Evolutionary conservation across 2,329 filamentous ascomycete genomes (phyloP).

Genomic region (Ophiostoma piceae): DNA sequence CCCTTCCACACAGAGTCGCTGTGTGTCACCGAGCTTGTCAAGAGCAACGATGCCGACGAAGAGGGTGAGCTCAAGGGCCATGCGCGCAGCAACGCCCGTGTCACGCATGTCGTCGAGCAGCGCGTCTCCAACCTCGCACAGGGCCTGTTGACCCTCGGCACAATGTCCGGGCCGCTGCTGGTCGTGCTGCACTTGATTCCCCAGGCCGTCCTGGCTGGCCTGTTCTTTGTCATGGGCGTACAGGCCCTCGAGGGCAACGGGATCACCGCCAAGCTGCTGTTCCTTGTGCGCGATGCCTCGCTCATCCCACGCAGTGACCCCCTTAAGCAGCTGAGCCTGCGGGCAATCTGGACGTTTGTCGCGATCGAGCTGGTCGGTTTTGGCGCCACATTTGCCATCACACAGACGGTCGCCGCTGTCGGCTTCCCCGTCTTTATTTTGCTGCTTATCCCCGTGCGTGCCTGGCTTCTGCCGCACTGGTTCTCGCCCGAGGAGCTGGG

Average conservation of each 20-base stretch:
- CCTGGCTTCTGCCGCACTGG: slow-evolving; percentile 56
- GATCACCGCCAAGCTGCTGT: slow-evolving; percentile 69
- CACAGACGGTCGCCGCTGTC: slow-evolving; percentile 73
- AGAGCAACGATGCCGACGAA: slow-evolving; percentile 40
- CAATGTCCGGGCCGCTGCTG: slow-evolving; percentile 71
- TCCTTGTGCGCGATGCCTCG: slow-evolving; percentile 58
- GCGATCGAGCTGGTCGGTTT: slow-evolving; percentile 64
- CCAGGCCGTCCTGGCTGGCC: slow-evolving; percentile 70
- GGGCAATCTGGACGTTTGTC: slow-evolving; percentile 65
- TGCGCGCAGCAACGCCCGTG: slow-evolving; percentile 35
- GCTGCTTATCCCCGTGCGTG: slow-evolving; percentile 60
- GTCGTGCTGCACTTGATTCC: slow-evolving; percentile 71
- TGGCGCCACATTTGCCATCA: slow-evolving; percentile 74
- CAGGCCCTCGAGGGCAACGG: slow-evolving; percentile 72
- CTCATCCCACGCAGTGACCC: slow-evolving; percentile 58
- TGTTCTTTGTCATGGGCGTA: slow-evolving; percentile 82
- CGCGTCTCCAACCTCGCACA: slow-evolving; percentile 73
- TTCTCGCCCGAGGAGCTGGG: slow-evolving; percentile 57
- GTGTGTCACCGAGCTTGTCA: slow-evolving; percentile 59
- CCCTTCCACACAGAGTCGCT: slow-evolving; percentile 77
- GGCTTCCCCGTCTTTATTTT: slow-evolving; percentile 74
- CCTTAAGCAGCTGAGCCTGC: slow-evolving; percentile 48
- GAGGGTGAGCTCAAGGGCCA: slow-evolving; percentile 50
- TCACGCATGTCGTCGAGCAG: slow-evolving; percentile 68
- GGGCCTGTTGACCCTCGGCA: slow-evolving; percentile 70